Base-by-base conservation (phyloP, 306 rosid genomes). In the Rosa lucieae region DNA sequence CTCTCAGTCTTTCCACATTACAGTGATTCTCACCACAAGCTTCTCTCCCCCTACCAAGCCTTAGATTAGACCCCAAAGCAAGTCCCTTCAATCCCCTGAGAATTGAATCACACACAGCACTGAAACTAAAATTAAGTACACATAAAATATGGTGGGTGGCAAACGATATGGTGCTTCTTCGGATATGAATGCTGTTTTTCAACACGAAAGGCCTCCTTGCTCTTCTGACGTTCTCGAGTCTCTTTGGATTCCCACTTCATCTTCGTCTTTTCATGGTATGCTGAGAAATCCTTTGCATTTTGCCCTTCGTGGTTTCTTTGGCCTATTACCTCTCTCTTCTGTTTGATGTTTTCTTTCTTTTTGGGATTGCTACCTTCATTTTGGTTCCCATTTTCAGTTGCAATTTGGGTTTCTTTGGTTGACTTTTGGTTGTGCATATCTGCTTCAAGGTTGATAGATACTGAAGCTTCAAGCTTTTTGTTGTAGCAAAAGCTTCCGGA, bases 181-280 rank as follows among this genome's bases (percentile, higher is more conserved):
- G 11, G 84, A 89, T 79, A 85, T 89, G 88, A 71, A 85, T 20
- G 79, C 85, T 78, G 67, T 87, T 11, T 88, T 85, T 8, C 90
- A 82, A 85, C 81, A 81, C 70, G 89, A 87, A 44, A 88, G 86
- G 66, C 88, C 72, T 8, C 91, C 94, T 76, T 79, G 82, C 66
- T 85, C 93, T 70, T 82, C 92, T 86, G 89, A 85, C 0, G 86
- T 86, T 74, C 86, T 87, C 20, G 89, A 86, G 20, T 91, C 92
- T 80, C 86, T 89, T 15, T 94, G 96, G 93, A 74, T 82, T 83
- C 89, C 87, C 77, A 73, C 68, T 85, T 68, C 91, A 61, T 73
- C 85, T 78, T 82, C 86, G 40, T 66, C 91, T 87, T 86, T 91
- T 87, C 88, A 86, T 70, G 97, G 92, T 86, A 66, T 14, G 15